phyloP scores from a whole-genome alignment of 257 asterid species.

The Catharanthus roseus region DNA sequence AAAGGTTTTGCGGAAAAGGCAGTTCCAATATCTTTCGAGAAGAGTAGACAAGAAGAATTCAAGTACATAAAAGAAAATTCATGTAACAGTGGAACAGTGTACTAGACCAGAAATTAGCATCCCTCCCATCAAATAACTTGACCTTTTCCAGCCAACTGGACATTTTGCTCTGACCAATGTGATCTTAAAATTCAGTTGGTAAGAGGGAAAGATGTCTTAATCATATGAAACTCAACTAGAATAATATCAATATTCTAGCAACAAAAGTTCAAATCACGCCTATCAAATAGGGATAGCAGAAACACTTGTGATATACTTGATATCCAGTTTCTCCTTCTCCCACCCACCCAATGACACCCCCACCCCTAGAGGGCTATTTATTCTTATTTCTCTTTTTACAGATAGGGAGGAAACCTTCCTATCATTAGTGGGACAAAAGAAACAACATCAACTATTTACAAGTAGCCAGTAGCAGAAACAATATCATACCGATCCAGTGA shows the following conservation, averaged over 20 bases:
- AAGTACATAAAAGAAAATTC: not conserved
- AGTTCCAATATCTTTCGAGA: not conserved
- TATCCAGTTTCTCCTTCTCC: not conserved
- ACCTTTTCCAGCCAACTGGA: not conserved
- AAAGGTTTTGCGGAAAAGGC: not conserved
- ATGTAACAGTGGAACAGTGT: not conserved
- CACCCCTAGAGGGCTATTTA: not conserved
- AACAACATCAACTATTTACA: not conserved
- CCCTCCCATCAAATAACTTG: not conserved
- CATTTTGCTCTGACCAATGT: not conserved
- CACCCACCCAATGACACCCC: not conserved
- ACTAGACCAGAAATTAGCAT: not conserved
- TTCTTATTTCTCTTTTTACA: not conserved
- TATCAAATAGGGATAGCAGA: not conserved
- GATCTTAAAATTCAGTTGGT: not conserved
- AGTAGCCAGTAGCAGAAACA: slow-evolving; percentile 12
- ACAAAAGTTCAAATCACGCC: not conserved
- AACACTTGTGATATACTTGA: not conserved
- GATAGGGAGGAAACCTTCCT: not conserved
- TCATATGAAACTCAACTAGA: not conserved
- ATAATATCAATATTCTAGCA: not conserved
- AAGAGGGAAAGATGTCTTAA: not conserved
- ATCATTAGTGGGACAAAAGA: not conserved
- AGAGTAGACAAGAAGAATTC: not conserved
- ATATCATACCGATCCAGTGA: slow-evolving; percentile 88